These are phyloP conservation scores for Talaromyces sp. DNA, from an alignment of 2,329 filamentous ascomycete species.

Conservation along the genomic window DNA sequence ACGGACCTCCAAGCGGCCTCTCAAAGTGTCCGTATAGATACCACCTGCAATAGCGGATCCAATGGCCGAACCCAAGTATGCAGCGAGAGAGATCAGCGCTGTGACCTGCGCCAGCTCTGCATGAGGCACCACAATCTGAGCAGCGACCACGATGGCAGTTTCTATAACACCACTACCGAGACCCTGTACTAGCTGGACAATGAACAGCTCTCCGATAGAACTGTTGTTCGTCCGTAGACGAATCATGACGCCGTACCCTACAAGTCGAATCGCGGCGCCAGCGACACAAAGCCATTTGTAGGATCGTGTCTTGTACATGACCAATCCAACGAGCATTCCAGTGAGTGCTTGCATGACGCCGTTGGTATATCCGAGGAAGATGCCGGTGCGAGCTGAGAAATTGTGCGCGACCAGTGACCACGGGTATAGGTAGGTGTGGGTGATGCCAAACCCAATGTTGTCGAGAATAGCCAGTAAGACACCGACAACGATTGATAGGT, in stretches of 20 bases:
- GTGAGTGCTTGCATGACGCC: slow-evolving; percentile 41
- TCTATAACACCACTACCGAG: slow-evolving; percentile 44
- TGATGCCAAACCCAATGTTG: slow-evolving; percentile 39
- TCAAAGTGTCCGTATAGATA: slow-evolving; percentile 47
- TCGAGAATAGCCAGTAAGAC: slow-evolving; percentile 39
- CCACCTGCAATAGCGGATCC: slow-evolving; percentile 42
- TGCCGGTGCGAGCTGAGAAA: slow-evolving; percentile 37
- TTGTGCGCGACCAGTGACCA: slow-evolving; percentile 42
- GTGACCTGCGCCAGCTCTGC: slow-evolving; percentile 46
- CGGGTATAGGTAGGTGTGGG: slow-evolving; percentile 46
- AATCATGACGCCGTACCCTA: slow-evolving; percentile 50
- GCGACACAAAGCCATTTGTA: slow-evolving; percentile 46
- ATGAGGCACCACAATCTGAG: slow-evolving; percentile 44
- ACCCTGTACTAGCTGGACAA: slow-evolving; percentile 47
- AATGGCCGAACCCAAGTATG: slow-evolving; percentile 34
- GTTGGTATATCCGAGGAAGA: slow-evolving; percentile 37
- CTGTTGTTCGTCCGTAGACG: slow-evolving; percentile 42
- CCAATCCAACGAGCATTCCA: slow-evolving; percentile 35
- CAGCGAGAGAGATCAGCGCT: slow-evolving; percentile 40
- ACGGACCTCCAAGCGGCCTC: slow-evolving; percentile 29
- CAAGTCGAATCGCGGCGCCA: slow-evolving; percentile 38
- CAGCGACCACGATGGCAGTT: slow-evolving; percentile 39
- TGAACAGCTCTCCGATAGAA: slow-evolving; percentile 42
- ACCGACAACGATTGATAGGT: slow-evolving; percentile 38
- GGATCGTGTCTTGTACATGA: slow-evolving; percentile 39